Percentiles rank a stretch among this genome's conserved stretches.
These are phyloP conservation scores for Aureobasidium musti DNA, from an alignment of 2,329 filamentous ascomycete genomes.

Conservation along the genomic window DNA sequence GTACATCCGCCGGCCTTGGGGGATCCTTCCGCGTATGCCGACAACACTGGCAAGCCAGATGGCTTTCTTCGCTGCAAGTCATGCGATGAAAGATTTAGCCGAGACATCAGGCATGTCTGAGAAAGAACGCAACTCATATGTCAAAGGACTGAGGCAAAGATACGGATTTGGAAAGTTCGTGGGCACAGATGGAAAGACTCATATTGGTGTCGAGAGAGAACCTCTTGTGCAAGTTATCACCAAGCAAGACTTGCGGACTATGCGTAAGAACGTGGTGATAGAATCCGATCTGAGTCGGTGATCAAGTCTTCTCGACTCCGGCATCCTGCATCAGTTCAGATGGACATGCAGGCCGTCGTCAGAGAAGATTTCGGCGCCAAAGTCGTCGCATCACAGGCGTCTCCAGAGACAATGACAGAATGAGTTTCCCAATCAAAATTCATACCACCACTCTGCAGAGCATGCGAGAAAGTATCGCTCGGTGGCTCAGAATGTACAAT, in stretches of 20 bases:
- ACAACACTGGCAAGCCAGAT: constrained; percentile 54
- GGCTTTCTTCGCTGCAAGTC: constrained; percentile 53
- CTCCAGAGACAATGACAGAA: neutral
- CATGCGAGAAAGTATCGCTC: neutral
- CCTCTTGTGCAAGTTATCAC: constrained; percentile 40
- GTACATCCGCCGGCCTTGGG: constrained; percentile 48
- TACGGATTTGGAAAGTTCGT: constrained; percentile 57
- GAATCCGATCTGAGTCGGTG: no score
- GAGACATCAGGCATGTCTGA: constrained; percentile 34
- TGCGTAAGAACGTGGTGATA: no score
- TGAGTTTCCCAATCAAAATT: neutral
- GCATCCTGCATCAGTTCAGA: no score
- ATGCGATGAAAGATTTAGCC: constrained; percentile 43
- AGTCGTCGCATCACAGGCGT: neutral
- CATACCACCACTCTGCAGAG: neutral
- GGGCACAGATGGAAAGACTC: constrained; percentile 50
- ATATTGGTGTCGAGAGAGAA: constrained; percentile 56
- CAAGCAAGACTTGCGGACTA: neutral
- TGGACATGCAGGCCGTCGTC: no score
- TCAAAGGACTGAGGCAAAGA: constrained; percentile 32
- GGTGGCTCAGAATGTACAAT: neutral
- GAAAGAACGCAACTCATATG: constrained; percentile 33
- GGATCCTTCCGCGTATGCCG: constrained; percentile 55
- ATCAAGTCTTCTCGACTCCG: no score
- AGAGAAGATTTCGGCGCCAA: no score